Evolutionary conservation across 768 basidiomycete genomes (phyloP), one percentile per base, ranked within the genome.

Genomic region (Lentinula sp.): DNA sequence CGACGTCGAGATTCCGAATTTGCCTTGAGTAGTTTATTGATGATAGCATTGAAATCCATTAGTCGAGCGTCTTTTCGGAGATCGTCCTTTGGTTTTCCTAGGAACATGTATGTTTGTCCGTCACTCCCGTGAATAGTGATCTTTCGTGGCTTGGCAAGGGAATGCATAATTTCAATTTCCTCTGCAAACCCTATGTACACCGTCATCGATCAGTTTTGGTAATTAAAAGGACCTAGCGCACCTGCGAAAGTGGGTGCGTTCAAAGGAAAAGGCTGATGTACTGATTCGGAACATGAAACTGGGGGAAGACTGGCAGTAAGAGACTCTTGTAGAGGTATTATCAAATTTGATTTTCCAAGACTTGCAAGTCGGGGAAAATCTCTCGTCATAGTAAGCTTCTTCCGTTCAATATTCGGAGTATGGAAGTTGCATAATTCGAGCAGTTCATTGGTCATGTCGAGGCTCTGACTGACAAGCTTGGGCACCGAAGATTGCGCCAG

Each of bases 41-140:
- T 95, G 73, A 99, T 95, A 3, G 91, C 85, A 68, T 98, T 95
- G 74, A 98, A 93, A 69, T 98, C 97, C 96, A 98, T 98, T 58
- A 99, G 73, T 5, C 97, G 84, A 0, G 95, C 95, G 68, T 99
- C 97, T 77, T 99, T 99, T 42, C 97, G 83, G 36, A 99, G 79
- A 73, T 99, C 97, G 70, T 99, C 97, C 72, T 94, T 93, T 7
- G 96, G 96, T 72, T 99, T 99, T 57, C 92, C 93, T 6, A 99
- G 79, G 78, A 98, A 98, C 74, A 86, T 87, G 76, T 98, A 98
- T 10, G 75, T 76, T 61, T 87, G 84, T 1, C 94, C 94, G 68
- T 98, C 85, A 64, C 85, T 88, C 0, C 93, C 95, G 33, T 75
- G 76, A 52, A 98, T 88, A 0, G 86, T 87, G 62, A 99, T 84